phyloP scores from a whole-genome alignment of 2,329 filamentous ascomycete species.

The Helicocarpus griseus region DNA sequence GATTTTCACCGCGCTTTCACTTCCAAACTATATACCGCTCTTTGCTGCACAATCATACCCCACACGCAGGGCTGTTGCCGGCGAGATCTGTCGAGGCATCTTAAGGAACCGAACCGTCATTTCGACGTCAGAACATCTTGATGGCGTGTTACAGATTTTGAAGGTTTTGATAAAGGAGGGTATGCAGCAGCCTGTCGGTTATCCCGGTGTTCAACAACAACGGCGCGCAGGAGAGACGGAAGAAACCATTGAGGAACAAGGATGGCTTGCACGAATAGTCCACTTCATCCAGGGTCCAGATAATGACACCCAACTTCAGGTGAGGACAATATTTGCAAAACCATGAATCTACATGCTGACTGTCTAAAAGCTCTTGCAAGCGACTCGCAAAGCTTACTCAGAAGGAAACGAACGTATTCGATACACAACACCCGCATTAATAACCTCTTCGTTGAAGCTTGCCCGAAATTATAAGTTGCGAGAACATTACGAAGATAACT shows the following conservation, averaged over 20 bases:
- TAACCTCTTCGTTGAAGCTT: slow-evolving; percentile 83
- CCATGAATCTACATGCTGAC: slow-evolving; percentile 10
- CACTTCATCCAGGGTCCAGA: slow-evolving; percentile 75
- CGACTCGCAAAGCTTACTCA: slow-evolving; percentile 72
- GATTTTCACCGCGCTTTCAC: slow-evolving; percentile 87
- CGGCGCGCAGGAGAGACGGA: slow-evolving; percentile 78
- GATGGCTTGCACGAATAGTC: slow-evolving; percentile 86
- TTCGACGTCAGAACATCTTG: slow-evolving; percentile 65
- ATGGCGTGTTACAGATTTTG: slow-evolving; percentile 79
- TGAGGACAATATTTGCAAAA: slow-evolving; percentile 17
- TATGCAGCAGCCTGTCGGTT: slow-evolving; percentile 70
- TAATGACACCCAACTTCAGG: slow-evolving; percentile 88
- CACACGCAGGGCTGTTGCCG: slow-evolving; percentile 80
- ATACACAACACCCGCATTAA: slow-evolving; percentile 85
- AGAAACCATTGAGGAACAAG: slow-evolving; percentile 95
- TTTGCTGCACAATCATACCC: slow-evolving; percentile 88
- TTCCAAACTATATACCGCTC: slow-evolving; percentile 85
- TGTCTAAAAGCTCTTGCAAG: slow-evolving; percentile 59
- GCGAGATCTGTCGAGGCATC: slow-evolving; percentile 74
- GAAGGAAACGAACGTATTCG: slow-evolving; percentile 93
- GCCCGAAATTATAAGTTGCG: slow-evolving; percentile 80
- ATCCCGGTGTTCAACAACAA: slow-evolving; percentile 66
- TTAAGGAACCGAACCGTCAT: slow-evolving; percentile 74
- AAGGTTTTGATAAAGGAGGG: slow-evolving; percentile 92
- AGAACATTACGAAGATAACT: slow-evolving; percentile 76